A percentile compares a stretch with the other conserved stretches of the same genome.
phyloP scores from a whole-genome alignment of 2,329 filamentous ascomycete species.

The Penicillium sp. region DNA sequence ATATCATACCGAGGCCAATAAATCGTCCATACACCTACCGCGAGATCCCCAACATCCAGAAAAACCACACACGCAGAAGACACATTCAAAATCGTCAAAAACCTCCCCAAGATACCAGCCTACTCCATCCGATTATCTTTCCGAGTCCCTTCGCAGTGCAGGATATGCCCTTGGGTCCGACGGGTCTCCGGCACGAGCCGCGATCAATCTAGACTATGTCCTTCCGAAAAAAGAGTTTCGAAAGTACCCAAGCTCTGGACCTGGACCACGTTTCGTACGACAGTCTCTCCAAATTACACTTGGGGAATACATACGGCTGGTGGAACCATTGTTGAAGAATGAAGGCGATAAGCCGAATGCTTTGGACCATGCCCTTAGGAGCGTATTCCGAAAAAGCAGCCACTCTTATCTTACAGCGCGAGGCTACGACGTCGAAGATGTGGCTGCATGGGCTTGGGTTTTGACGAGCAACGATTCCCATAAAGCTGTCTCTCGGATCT shows the following conservation, averaged over 20 bases:
- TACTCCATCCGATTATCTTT: slow-evolving; percentile 34
- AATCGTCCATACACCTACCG: neutral
- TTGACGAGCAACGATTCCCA: slow-evolving; percentile 38
- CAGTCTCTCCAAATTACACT: slow-evolving; percentile 37
- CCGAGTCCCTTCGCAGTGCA: slow-evolving; percentile 28
- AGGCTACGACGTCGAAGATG: slow-evolving; percentile 40
- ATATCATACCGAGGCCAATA: neutral
- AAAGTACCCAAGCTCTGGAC: neutral
- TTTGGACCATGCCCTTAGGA: slow-evolving; percentile 29
- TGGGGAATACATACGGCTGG: slow-evolving; percentile 38
- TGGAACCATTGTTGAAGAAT: slow-evolving; percentile 30
- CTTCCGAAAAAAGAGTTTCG: neutral
- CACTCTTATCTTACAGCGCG: slow-evolving; percentile 31
- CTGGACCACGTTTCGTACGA: slow-evolving; percentile 6
- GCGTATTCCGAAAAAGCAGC: slow-evolving; percentile 33
- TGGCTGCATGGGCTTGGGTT: slow-evolving; percentile 50
- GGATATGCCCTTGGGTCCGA: slow-evolving; percentile 15
- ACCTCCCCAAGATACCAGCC: neutral
- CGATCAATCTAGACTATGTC: slow-evolving; percentile 4
- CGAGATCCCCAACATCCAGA: neutral
- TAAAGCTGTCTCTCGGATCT: slow-evolving; percentile 39
- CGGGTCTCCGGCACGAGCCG: neutral
- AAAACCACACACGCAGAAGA: neutral
- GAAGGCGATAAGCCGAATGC: slow-evolving; percentile 1
- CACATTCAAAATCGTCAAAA: neutral